Conservation (phyloP, 2,329 filamentous ascomycete species). For the Phialophora chinensis region DNA sequence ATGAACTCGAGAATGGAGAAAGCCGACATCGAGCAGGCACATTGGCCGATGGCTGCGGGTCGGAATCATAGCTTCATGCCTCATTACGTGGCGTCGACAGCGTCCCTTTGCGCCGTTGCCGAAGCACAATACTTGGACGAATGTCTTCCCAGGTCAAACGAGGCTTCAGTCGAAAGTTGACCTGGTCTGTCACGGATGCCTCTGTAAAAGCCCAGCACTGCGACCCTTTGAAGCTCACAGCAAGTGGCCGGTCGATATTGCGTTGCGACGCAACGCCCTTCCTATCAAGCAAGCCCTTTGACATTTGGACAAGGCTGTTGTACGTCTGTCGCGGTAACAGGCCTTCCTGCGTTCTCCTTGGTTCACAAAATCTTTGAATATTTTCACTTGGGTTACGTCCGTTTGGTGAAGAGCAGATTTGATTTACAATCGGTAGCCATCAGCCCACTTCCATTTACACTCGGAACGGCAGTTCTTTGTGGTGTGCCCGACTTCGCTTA, state of each 20-base stretch:
- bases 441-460: not conserved
- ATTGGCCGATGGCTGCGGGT: not conserved
- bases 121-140: not conserved
- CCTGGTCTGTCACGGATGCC: not conserved
- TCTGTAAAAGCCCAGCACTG: not conserved
- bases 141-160: not conserved
- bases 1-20: not conserved
- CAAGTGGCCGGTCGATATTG: not conserved
- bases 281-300: not conserved
- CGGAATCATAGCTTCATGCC: not conserved
- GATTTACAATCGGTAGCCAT: not conserved
- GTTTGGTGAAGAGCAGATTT: not conserved
- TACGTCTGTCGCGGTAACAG: not conserved
- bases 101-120: not conserved
- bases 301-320: not conserved
- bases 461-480: conserved; percentile 14
- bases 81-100: not conserved
- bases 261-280: not conserved
- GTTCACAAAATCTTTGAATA: not conserved
- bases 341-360: not conserved
- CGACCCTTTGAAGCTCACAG: not conserved
- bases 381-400: not conserved
- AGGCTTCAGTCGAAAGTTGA: not conserved
- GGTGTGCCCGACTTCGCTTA: conserved; percentile 3
- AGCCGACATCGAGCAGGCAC: not conserved